Percentiles rank a stretch among this genome's conserved stretches.
phyloP scores from a whole-genome alignment of 805 yeast species.

The Candida chauliodis region DNA sequence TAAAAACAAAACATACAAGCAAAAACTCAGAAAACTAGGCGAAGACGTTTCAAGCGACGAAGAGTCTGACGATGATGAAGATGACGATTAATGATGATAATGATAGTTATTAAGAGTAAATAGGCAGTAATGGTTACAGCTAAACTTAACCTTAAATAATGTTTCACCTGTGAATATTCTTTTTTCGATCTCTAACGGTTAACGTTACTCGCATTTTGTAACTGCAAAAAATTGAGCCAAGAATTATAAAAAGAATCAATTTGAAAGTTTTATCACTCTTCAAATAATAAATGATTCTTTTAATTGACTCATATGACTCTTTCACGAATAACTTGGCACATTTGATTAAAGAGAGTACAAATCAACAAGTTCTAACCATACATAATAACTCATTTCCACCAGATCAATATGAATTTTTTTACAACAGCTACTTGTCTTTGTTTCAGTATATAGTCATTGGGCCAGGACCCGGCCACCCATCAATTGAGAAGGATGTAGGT shows the following conservation, averaged over 20 bases:
- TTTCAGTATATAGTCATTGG: slow-evolving; percentile 84
- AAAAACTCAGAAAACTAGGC: slow-evolving; percentile 48
- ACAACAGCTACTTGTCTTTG: slow-evolving; percentile 41
- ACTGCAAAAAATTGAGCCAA: not conserved
- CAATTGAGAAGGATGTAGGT: slow-evolving; percentile 60
- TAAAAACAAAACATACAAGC: slow-evolving; percentile 54
- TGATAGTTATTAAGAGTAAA: slow-evolving; percentile 18
- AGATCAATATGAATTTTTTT: slow-evolving; percentile 27
- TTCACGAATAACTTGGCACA: slow-evolving; percentile 79
- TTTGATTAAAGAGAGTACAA: slow-evolving; percentile 54
- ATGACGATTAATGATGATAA: slow-evolving; percentile 48
- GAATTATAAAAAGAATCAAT: not conserved
- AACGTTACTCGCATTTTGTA: not conserved
- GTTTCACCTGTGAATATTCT: not conserved
- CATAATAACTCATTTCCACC: slow-evolving; percentile 56
- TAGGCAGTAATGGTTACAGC: not conserved
- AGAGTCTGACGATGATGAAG: slow-evolving; percentile 57
- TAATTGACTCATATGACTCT: slow-evolving; percentile 93
- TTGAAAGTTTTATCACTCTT: too few species aligned
- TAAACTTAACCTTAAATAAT: too few species aligned
- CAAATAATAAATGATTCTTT: slow-evolving; percentile 47
- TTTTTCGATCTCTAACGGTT: not conserved
- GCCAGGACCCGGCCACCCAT: slow-evolving; percentile 97
- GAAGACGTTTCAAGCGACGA: slow-evolving; percentile 69
- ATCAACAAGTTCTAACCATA: slow-evolving; percentile 47